phyloP scores from a whole-genome alignment of 108 stramenopile genomes.

The Hondaea fermentalgiana region DNA sequence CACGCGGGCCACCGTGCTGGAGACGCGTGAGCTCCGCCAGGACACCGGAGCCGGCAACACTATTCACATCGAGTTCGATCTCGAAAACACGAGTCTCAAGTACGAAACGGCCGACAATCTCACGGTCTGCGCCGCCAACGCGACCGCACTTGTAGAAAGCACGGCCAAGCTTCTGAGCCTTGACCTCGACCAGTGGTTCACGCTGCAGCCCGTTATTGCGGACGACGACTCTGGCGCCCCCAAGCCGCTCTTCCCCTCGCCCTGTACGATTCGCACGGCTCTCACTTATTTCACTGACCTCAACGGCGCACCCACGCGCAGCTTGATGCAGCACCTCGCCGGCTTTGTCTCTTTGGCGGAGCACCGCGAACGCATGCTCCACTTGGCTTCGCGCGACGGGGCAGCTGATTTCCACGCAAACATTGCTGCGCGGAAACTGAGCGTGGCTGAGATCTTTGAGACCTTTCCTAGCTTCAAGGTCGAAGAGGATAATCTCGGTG shows the following conservation, averaged over 20 bases:
- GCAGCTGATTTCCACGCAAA: constrained; percentile 66
- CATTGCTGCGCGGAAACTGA: constrained; percentile 55
- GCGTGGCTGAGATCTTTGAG: constrained; percentile 57
- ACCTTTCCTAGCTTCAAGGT: constrained; percentile 6
- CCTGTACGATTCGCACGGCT: constrained; percentile 74
- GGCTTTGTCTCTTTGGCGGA: constrained; percentile 62
- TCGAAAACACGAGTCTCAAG: constrained; percentile 46
- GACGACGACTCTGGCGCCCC: neutral
- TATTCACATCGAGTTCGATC: constrained; percentile 83
- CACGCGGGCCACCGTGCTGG: constrained; percentile 58
- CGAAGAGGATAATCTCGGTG: constrained; percentile 1
- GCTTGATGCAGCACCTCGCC: constrained; percentile 73
- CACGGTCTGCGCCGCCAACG: constrained; percentile 77
- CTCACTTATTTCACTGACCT: constrained; percentile 80
- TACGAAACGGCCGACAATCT: constrained; percentile 93
- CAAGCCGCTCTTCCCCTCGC: constrained; percentile 77
- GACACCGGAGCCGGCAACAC: constrained; percentile 63
- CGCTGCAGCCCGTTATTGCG: constrained; percentile 17
- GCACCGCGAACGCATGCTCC: constrained; percentile 62
- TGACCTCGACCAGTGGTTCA: constrained; percentile 37
- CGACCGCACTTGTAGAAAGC: constrained; percentile 49
- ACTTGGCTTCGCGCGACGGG: constrained; percentile 72
- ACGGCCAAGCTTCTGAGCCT: constrained; percentile 51
- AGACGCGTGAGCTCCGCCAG: constrained; percentile 65
- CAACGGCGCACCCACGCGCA: constrained; percentile 67